Evolutionary conservation across 495 filamentous ascomycete species (phyloP).

Genomic region (Copromyces sp.): DNA sequence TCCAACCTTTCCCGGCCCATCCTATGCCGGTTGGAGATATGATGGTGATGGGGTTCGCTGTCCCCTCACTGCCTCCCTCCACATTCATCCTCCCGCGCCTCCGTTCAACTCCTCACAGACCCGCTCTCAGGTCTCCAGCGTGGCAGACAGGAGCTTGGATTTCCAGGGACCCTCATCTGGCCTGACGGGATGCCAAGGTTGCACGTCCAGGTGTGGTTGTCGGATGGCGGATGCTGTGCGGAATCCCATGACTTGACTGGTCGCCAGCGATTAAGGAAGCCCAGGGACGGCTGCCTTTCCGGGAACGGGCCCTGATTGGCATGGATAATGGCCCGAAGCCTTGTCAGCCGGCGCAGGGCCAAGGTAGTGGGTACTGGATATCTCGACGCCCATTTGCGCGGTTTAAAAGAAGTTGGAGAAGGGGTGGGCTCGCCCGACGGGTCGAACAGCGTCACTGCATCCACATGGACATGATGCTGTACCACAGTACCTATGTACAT

Average conservation of each 20-base stretch:
- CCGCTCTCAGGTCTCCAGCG: slow-evolving; percentile 17
- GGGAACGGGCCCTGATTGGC: slow-evolving; percentile 14
- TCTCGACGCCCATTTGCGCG: slow-evolving; percentile 20
- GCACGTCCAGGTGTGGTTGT: slow-evolving; percentile 6
- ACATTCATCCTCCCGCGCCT: background rate
- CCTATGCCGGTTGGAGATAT: background rate
- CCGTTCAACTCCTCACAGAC: slow-evolving; percentile 9
- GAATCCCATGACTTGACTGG: background rate
- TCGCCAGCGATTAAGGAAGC: background rate
- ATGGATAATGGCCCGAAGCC: slow-evolving; percentile 13
- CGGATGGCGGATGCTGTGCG: slow-evolving; percentile 5
- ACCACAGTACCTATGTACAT: background rate
- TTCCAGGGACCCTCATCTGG: slow-evolving; percentile 4
- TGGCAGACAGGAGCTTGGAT: slow-evolving; percentile 4
- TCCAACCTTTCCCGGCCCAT: background rate
- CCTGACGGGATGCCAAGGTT: slow-evolving; percentile 8
- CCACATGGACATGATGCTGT: background rate
- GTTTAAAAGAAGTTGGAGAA: slow-evolving; percentile 17
- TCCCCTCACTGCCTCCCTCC: slow-evolving; percentile 3
- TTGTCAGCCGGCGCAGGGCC: slow-evolving; percentile 5
- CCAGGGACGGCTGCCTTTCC: slow-evolving; percentile 9
- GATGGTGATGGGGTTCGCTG: background rate
- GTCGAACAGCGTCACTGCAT: slow-evolving; percentile 5
- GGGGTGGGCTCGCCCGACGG: slow-evolving; percentile 12
- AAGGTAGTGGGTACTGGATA: slow-evolving; percentile 12